Conservation (phyloP, 2,329 filamentous ascomycete species). For the Microcyclosporella mali region DNA sequence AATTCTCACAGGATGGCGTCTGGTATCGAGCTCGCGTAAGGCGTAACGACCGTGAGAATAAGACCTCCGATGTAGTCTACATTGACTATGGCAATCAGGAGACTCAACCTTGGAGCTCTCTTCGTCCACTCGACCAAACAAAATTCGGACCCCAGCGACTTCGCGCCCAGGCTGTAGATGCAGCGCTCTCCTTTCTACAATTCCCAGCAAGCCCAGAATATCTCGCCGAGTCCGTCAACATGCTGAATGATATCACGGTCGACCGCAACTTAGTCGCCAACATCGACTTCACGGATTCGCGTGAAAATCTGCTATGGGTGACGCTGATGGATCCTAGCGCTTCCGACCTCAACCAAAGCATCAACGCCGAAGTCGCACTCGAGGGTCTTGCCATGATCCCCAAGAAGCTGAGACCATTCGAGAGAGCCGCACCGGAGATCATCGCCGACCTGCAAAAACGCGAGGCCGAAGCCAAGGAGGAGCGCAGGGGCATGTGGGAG, state of each 20-base stretch:
- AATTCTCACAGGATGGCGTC: conserved; percentile 80
- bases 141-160: conserved; percentile 78
- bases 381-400: conserved; percentile 88
- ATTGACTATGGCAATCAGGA: conserved; percentile 96
- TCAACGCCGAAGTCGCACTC: conserved; percentile 81
- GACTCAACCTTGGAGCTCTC: conserved; percentile 72
- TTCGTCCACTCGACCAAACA: conserved; percentile 71
- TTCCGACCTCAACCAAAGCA: conserved; percentile 61
- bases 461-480: conserved; percentile 71
- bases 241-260: conserved; percentile 68
- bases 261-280: conserved; percentile 73
- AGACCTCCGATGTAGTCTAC: conserved; percentile 85
- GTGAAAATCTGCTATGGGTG: conserved; percentile 70
- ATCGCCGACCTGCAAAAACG: conserved; percentile 66
- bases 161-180: conserved; percentile 80
- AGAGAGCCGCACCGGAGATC: conserved; percentile 67
- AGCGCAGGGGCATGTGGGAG: conserved; percentile 89
- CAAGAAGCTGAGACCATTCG: conserved; percentile 85
- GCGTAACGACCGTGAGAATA: conserved; percentile 83
- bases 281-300: conserved; percentile 73
- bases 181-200: conserved; percentile 80
- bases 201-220: conserved; percentile 79
- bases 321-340: conserved; percentile 71
- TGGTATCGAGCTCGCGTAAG: conserved; percentile 94
- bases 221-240: conserved; percentile 69